Evolutionary conservation across 495 filamentous ascomycete species (phyloP).

Genomic region (Penicillium mononematosum): DNA sequence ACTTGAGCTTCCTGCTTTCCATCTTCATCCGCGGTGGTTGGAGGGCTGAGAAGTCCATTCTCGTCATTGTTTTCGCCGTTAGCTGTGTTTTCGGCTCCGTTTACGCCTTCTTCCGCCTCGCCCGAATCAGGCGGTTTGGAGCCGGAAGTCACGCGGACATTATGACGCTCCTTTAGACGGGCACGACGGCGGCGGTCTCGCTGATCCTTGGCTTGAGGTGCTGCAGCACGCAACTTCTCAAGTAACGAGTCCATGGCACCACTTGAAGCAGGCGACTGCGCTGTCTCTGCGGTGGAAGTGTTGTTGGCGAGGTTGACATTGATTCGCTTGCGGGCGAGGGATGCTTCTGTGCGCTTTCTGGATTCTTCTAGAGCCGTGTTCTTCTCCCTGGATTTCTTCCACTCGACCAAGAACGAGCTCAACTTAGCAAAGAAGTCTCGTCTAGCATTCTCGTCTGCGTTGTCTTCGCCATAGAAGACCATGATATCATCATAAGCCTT

Average conservation of each 20-base stretch:
- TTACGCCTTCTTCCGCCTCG: slow-evolving; percentile 30
- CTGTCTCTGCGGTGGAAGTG: slow-evolving; percentile 39
- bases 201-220: slow-evolving; percentile 82
- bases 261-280: slow-evolving; percentile 69
- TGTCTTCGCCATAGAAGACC: slow-evolving; percentile 95
- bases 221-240: slow-evolving; percentile 91
- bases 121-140: slow-evolving; percentile 65
- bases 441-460: slow-evolving; percentile 85
- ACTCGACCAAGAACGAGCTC: slow-evolving; percentile 86
- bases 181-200: slow-evolving; percentile 85
- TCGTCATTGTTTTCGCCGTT: slow-evolving; percentile 31
- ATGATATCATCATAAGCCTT: slow-evolving; percentile 93
- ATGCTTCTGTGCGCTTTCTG: slow-evolving; percentile 78
- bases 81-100: slow-evolving; percentile 21
- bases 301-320: slow-evolving; percentile 57
- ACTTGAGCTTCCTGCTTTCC: slow-evolving; percentile 41
- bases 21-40: slow-evolving; percentile 37
- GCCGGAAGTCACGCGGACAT: slow-evolving; percentile 85
- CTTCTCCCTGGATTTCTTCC: slow-evolving; percentile 94
- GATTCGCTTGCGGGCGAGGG: slow-evolving; percentile 83
- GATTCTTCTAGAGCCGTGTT: slow-evolving; percentile 82
- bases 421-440: slow-evolving; percentile 96
- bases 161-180: slow-evolving; percentile 83
- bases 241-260: slow-evolving; percentile 97
- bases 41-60: slow-evolving; percentile 41